phyloP scores from a whole-genome alignment of 2,329 filamentous ascomycete genomes.

The Fusarium subglutinans region DNA sequence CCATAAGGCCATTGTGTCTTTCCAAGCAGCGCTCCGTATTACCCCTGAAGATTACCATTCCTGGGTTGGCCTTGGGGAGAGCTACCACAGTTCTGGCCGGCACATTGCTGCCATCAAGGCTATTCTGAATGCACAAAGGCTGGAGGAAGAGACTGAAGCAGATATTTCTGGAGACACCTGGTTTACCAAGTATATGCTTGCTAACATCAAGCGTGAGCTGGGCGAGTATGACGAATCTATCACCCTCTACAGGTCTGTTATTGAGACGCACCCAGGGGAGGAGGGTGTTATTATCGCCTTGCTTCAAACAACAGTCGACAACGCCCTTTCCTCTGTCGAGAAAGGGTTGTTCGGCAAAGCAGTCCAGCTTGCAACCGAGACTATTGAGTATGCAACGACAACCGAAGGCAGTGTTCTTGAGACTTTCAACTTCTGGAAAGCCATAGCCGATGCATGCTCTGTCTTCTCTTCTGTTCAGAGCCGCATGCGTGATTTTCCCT shows the following conservation, averaged over 20 bases:
- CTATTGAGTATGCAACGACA: conserved; percentile 72
- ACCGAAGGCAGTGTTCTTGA: conserved; percentile 69
- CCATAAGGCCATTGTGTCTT: conserved; percentile 86
- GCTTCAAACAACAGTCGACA: conserved; percentile 88
- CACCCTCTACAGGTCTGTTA: conserved; percentile 76
- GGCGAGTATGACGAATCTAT: conserved; percentile 91
- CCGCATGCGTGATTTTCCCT: conserved; percentile 70
- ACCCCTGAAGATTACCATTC: conserved; percentile 90
- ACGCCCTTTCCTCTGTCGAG: conserved; percentile 78
- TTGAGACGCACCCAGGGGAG: conserved; percentile 74
- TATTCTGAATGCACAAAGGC: conserved; percentile 82
- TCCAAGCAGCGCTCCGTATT: conserved; percentile 87
- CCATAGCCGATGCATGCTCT: conserved; percentile 86
- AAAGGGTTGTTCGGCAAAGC: conserved; percentile 89
- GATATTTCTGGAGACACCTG: conserved; percentile 74
- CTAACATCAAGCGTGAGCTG: conserved; percentile 91
- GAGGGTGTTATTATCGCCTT: conserved; percentile 89
- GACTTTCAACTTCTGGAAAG: conserved; percentile 96
- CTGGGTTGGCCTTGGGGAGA: conserved; percentile 96
- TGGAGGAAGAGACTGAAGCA: conserved; percentile 69
- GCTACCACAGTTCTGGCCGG: conserved; percentile 91
- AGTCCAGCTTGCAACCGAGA: conserved; percentile 72
- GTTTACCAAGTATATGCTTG: conserved; percentile 97
- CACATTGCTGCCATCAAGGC: conserved; percentile 95
- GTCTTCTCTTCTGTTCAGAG: conserved; percentile 83